Evolutionary conservation across 345 rosid genomes (phyloP).

Genomic region (Corchorus olitorius): DNA sequence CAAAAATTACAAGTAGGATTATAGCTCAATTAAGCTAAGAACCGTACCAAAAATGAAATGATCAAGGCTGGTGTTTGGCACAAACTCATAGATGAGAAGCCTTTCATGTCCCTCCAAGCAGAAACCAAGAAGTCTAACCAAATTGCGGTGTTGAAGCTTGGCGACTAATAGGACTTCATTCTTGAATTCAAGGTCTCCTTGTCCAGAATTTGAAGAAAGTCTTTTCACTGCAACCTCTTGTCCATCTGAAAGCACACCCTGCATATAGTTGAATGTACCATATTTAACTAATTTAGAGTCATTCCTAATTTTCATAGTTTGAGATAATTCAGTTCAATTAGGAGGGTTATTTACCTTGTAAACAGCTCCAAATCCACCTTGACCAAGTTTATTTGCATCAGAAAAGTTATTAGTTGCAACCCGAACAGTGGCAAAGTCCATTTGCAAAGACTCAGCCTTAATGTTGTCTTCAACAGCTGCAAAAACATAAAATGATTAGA

Average conservation of each 20-base stretch:
- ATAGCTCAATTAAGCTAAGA: too few relatives aligned
- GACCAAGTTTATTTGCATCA: slow-evolving; percentile 39
- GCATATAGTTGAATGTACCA: neutral
- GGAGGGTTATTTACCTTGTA: slow-evolving; percentile 33
- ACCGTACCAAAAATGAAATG: slow-evolving; percentile 27
- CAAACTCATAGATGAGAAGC: slow-evolving; percentile 33
- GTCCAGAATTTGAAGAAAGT: slow-evolving; percentile 19
- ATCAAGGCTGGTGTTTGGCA: slow-evolving; percentile 36
- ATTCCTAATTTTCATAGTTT: neutral
- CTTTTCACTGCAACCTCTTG: slow-evolving; percentile 38
- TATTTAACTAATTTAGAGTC: neutral
- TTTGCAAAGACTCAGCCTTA: slow-evolving; percentile 23
- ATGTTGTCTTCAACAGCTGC: slow-evolving; percentile 20
- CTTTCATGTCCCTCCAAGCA: slow-evolving; percentile 35
- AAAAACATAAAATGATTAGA: neutral
- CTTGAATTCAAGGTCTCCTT: slow-evolving; percentile 39
- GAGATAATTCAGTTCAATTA: neutral
- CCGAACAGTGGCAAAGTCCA: slow-evolving; percentile 25
- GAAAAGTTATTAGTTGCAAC: slow-evolving; percentile 43
- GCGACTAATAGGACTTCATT: slow-evolving; percentile 35
- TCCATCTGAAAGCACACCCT: slow-evolving; percentile 30
- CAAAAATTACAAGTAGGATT: too few relatives aligned
- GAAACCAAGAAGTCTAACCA: slow-evolving; percentile 35
- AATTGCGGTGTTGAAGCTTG: slow-evolving; percentile 40
- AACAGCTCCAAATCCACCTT: slow-evolving; percentile 58